Evolutionary conservation across 164 flowering plant species (phyloP).

Genomic region (Piper betle): DNA sequence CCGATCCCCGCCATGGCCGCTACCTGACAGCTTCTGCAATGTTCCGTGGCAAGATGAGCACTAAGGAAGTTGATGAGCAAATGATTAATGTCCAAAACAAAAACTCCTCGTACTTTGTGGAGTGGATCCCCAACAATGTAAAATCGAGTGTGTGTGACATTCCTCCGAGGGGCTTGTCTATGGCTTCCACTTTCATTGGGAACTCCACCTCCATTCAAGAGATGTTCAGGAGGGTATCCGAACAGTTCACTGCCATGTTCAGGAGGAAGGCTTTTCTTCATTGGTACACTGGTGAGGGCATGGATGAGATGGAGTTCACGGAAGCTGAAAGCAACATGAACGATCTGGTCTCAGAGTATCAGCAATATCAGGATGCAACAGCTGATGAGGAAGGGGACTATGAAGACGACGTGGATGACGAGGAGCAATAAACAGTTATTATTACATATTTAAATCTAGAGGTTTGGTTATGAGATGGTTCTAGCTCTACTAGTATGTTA

Average conservation of each 20-base stretch:
- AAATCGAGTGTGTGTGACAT: conserved; percentile 48
- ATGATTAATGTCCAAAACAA: conserved; percentile 50
- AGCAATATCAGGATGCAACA: conserved; percentile 66
- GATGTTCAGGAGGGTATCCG: conserved; percentile 55
- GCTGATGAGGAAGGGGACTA: conserved; percentile 51
- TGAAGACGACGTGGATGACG: conserved; percentile 36
- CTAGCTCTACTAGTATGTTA: no score
- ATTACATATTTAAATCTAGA: no score
- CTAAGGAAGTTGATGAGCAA: conserved; percentile 55
- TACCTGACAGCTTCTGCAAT: conserved; percentile 61
- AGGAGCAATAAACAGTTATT: no score
- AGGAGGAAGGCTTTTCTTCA: conserved; percentile 59
- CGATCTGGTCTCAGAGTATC: conserved; percentile 54
- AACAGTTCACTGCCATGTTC: conserved; percentile 59
- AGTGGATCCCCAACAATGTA: conserved; percentile 50
- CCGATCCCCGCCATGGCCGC: conserved; percentile 53
- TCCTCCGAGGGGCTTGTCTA: conserved; percentile 35
- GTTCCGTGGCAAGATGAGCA: conserved; percentile 68
- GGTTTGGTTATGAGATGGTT: no score
- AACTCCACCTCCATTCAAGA: conserved; percentile 54
- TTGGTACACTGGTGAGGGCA: conserved; percentile 62
- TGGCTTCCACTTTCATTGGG: conserved; percentile 43
- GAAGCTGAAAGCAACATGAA: conserved; percentile 64
- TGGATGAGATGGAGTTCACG: conserved; percentile 65
- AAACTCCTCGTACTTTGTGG: conserved; percentile 38